phyloP scores from a whole-genome alignment of 108 stramenopile genomes.

The Conticribra weissflogii region DNA sequence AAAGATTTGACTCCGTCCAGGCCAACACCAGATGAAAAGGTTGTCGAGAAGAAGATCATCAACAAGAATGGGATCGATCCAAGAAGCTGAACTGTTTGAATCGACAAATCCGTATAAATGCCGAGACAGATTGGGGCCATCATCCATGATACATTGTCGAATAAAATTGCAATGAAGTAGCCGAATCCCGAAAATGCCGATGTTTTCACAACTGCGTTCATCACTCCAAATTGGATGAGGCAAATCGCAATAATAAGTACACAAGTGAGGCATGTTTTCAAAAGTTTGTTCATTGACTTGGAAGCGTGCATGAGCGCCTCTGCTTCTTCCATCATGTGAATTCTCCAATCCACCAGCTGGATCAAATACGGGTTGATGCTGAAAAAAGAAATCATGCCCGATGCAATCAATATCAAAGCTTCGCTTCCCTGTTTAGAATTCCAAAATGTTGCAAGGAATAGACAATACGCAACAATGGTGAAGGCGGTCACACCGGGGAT shows the following conservation, averaged over 20 bases:
- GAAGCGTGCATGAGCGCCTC: conserved; percentile 71
- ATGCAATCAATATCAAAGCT: conserved; percentile 57
- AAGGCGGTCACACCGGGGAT: conserved; percentile 48
- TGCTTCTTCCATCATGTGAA: conserved; percentile 63
- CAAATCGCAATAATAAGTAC: conserved; percentile 47
- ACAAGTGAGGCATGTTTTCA: conserved; percentile 52
- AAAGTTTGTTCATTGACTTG: conserved; percentile 54
- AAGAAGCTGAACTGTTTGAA: conserved; percentile 65
- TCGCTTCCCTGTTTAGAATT: conserved; percentile 46
- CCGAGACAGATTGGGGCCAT: conserved; percentile 59
- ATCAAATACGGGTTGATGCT: conserved; percentile 67
- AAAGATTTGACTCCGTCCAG: conserved; percentile 56
- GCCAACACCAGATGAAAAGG: conserved; percentile 67
- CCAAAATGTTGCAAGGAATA: conserved; percentile 65
- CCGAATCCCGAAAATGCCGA: conserved; percentile 22
- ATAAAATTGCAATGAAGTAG: conserved; percentile 58
- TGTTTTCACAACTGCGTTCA: conserved; percentile 28
- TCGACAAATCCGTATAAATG: conserved; percentile 54
- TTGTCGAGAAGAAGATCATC: conserved; percentile 77
- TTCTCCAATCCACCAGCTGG: conserved; percentile 68
- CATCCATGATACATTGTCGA: conserved; percentile 54
- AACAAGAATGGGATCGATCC: conserved; percentile 63
- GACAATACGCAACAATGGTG: conserved; percentile 46
- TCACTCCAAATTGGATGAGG: conserved; percentile 45
- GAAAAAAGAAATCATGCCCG: conserved; percentile 61